These are phyloP conservation scores for Saccharomycopsis fodiens DNA, from an alignment of 805 yeast species.

Conservation along the genomic window DNA sequence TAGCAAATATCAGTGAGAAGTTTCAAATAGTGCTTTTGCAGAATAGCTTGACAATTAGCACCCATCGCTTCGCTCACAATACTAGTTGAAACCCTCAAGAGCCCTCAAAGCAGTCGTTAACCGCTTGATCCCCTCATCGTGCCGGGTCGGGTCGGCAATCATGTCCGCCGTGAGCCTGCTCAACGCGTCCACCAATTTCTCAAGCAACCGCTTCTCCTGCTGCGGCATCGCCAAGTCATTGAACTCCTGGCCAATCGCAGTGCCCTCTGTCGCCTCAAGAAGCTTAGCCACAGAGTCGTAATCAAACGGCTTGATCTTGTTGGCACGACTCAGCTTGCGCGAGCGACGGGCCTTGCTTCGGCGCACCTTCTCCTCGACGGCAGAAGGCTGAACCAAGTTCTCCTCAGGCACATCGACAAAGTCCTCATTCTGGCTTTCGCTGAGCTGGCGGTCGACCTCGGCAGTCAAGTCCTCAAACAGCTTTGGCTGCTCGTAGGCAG, in stretches of 20 bases:
- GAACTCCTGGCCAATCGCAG: slow-evolving; percentile 63
- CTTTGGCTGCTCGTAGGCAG: not conserved
- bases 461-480: slow-evolving; percentile 9
- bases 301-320: slow-evolving; percentile 13
- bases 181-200: slow-evolving; percentile 77
- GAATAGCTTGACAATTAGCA: no score
- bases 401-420: not conserved
- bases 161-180: slow-evolving; percentile 85
- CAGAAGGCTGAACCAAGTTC: not conserved
- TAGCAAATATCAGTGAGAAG: no score
- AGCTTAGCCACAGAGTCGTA: slow-evolving; percentile 37
- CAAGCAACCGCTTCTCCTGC: slow-evolving; percentile 72
- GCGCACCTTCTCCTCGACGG: not conserved
- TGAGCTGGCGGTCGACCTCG: slow-evolving; percentile 6
- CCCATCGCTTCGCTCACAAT: no score
- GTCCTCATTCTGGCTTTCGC: not conserved
- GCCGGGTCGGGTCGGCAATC: slow-evolving; percentile 75
- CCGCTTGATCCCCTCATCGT: slow-evolving; percentile 72
- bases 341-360: not conserved
- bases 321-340: not conserved
- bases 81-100: slow-evolving; percentile 70
- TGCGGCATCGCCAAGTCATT: slow-evolving; percentile 63
- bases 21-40: no score
- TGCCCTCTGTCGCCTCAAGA: slow-evolving; percentile 52
- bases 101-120: slow-evolving; percentile 77